These are phyloP conservation scores for Pleurotus platypus DNA, from an alignment of 768 basidiomycete genomes.

Conservation along the genomic window DNA sequence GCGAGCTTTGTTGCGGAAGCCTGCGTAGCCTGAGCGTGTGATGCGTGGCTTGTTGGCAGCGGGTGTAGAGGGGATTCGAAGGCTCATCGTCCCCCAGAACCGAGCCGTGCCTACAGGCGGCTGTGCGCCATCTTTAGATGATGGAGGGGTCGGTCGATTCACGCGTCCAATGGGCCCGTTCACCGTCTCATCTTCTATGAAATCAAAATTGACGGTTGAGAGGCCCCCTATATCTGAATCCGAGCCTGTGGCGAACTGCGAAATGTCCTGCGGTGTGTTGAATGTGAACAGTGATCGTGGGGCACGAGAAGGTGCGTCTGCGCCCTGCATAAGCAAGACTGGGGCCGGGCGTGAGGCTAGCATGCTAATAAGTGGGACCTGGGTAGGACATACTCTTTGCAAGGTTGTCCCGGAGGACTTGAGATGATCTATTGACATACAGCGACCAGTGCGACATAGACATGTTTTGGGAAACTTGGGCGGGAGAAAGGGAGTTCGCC, in stretches of 20 bases:
- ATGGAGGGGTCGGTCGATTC: no score
- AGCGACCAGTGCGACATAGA: constrained; percentile 30
- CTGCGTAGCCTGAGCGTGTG: constrained; percentile 73
- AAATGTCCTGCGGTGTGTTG: constrained; percentile 53
- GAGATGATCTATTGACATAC: constrained; percentile 35
- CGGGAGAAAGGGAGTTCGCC: neutral
- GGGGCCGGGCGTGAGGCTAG: neutral
- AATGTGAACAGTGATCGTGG: constrained; percentile 69
- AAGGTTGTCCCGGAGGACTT: constrained; percentile 29
- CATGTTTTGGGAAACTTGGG: neutral
- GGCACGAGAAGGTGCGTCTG: constrained; percentile 53
- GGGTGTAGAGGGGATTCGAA: constrained; percentile 63
- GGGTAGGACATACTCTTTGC: constrained; percentile 26
- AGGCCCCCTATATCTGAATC: constrained; percentile 88
- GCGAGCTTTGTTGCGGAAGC: constrained; percentile 78
- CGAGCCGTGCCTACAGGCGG: constrained; percentile 43
- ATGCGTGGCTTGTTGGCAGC: constrained; percentile 55
- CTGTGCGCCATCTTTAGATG: no score
- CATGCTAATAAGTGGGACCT: neutral
- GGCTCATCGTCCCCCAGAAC: constrained; percentile 80
- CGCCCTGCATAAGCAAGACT: constrained; percentile 79
- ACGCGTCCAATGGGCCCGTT: constrained; percentile 41
- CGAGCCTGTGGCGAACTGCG: constrained; percentile 72
- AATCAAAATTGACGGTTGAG: constrained; percentile 72
- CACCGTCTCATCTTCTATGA: constrained; percentile 51